Percentiles rank a stretch among this genome's conserved stretches.
Conservation (phyloP, 2,329 filamentous ascomycete genomes). For the Botrytis byssoidea region DNA sequence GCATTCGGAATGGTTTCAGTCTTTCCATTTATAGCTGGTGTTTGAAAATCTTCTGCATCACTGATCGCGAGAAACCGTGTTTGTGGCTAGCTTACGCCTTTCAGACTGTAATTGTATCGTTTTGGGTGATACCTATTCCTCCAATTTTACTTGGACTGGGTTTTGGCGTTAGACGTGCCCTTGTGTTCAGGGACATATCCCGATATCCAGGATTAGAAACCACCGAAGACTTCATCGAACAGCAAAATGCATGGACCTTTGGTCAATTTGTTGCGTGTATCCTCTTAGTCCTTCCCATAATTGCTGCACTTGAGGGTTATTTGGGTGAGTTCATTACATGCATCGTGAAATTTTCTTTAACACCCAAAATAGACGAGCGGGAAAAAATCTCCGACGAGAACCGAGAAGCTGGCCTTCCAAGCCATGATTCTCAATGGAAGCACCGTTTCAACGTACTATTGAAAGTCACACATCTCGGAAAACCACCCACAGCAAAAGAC, state of each 20-base stretch:
- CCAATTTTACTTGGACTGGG: not conserved
- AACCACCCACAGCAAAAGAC: not conserved
- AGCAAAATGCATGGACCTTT: conserved; percentile 15
- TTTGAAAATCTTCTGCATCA: not conserved
- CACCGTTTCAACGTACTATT: not conserved
- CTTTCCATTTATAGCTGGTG: not conserved
- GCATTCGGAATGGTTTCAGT: not conserved
- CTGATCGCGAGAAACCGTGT: not conserved
- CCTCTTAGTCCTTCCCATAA: not conserved
- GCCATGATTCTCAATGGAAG: not conserved
- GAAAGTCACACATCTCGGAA: not conserved
- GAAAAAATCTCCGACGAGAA: not conserved
- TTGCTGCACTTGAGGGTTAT: conserved; percentile 13
- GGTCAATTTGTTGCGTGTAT: conserved; percentile 11
- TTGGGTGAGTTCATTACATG: not conserved
- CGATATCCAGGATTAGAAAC: not conserved
- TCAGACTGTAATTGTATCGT: not conserved
- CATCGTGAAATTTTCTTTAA: not conserved
- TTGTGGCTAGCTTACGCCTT: conserved; percentile 1
- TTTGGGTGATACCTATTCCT: conserved; percentile 3
- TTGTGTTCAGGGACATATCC: not conserved
- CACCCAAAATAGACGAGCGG: not conserved
- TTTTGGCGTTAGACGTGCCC: not conserved
- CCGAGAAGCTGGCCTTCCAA: not conserved
- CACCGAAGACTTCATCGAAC: conserved; percentile 9